Conservation (phyloP, 148 eudicot species). For the Rhododendron ovatum region DNA sequence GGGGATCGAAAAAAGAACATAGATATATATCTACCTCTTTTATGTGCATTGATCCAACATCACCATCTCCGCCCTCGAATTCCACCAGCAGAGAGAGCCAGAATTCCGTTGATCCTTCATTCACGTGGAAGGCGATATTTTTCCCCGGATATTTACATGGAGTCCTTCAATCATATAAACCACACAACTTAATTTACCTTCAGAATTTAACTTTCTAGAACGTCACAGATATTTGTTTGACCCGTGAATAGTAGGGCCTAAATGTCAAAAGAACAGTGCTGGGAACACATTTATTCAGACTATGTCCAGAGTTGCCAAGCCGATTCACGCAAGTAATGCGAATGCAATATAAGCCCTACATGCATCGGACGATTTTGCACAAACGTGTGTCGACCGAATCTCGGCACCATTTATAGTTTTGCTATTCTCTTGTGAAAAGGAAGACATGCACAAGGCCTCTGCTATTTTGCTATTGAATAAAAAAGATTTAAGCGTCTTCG, state of each 20-base stretch:
- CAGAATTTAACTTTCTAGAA: not conserved
- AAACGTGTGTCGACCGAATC: too few species aligned
- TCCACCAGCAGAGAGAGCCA: slow-evolving; percentile 90
- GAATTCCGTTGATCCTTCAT: slow-evolving; percentile 82
- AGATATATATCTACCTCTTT: slow-evolving; percentile 44
- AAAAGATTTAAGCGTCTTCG: too few species aligned
- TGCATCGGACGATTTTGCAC: too few species aligned
- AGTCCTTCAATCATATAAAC: slow-evolving; percentile 43
- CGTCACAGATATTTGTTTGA: not conserved
- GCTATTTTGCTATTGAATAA: too few species aligned
- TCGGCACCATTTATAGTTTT: too few species aligned
- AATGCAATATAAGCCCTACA: too few species aligned
- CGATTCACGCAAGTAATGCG: not conserved
- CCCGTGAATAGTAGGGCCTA: not conserved
- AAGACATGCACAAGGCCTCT: too few species aligned
- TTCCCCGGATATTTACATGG: slow-evolving; percentile 84
- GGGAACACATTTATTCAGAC: not conserved
- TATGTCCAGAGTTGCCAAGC: not conserved
- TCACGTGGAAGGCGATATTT: slow-evolving; percentile 79
- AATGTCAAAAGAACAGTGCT: not conserved
- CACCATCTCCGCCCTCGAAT: slow-evolving; percentile 93
- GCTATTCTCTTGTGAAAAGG: too few species aligned
- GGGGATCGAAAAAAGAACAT: not conserved
- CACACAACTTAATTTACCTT: not conserved
- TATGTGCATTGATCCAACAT: slow-evolving; percentile 91